Conservation (phyloP, 106 monocot genomes). For the Dendrobium huoshanense region DNA sequence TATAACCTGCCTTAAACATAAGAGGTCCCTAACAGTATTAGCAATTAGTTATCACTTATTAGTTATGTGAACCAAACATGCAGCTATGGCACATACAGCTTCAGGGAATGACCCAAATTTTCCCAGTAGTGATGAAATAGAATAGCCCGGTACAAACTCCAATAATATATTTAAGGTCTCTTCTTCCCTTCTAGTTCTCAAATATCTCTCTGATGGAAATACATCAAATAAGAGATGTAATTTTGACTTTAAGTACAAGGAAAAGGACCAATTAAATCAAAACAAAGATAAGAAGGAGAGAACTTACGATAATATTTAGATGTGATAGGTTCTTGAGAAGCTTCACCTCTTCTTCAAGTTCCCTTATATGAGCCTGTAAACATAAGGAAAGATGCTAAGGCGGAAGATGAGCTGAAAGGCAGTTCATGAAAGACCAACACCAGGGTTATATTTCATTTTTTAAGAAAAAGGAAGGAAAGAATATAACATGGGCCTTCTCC, state of each 20-base stretch:
- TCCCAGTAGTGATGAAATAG: conserved; percentile 84
- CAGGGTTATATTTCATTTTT: background rate
- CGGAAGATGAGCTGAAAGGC: background rate
- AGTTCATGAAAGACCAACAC: background rate
- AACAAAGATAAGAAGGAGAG: too few species aligned
- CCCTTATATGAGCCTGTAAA: too few species aligned
- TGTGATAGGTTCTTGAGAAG: too few species aligned
- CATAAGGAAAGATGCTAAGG: background rate
- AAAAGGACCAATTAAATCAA: too few species aligned
- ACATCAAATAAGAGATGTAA: background rate
- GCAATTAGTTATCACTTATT: background rate
- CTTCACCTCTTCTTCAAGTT: too few species aligned
- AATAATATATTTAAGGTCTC: conserved; percentile 83
- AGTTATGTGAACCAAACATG: background rate
- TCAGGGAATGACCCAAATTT: conserved; percentile 97
- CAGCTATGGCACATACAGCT: conserved; percentile 40
- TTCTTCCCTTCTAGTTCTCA: conserved; percentile 84
- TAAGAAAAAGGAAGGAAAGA: conserved; percentile 2
- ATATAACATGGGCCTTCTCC: conserved; percentile 77
- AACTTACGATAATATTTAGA: too few species aligned
- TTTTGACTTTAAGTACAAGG: too few species aligned
- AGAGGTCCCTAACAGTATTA: background rate
- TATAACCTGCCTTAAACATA: conserved; percentile 60
- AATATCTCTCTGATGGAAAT: conserved; percentile 52
- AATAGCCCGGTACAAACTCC: conserved; percentile 93